phyloP scores from a whole-genome alignment of 257 asterid species.

The Solanum piurae region DNA sequence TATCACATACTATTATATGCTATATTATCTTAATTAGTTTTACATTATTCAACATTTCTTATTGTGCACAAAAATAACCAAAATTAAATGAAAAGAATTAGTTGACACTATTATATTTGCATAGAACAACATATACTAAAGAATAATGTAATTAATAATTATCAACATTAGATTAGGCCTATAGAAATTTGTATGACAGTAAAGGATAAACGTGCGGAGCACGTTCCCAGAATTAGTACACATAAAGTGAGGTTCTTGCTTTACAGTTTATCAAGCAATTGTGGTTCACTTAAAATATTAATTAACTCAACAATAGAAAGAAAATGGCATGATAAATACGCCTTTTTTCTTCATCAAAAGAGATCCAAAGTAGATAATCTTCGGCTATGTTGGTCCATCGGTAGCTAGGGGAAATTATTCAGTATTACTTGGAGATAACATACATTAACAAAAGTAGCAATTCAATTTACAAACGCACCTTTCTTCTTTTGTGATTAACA shows the following conservation, averaged over 20 bases:
- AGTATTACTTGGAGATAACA: background rate
- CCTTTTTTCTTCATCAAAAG: background rate
- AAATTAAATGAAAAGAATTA: too few relatives aligned
- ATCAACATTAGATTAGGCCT: too few relatives aligned
- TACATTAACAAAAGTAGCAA: background rate
- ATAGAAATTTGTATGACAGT: too few relatives aligned
- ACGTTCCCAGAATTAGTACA: too few relatives aligned
- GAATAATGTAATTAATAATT: too few relatives aligned
- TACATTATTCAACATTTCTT: too few relatives aligned
- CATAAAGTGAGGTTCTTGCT: background rate
- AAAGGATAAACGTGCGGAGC: too few relatives aligned
- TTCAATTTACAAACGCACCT: conserved; percentile 30
- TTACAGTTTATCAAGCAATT: background rate
- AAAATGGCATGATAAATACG: background rate
- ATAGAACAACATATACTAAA: too few relatives aligned
- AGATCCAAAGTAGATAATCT: background rate
- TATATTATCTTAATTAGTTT: too few relatives aligned
- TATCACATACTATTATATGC: too few relatives aligned
- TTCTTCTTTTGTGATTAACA: conserved; percentile 96
- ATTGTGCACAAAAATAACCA: too few relatives aligned
- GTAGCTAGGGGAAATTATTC: background rate
- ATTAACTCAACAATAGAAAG: background rate
- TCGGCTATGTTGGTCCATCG: background rate
- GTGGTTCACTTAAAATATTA: background rate
- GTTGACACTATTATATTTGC: too few relatives aligned